A percentile compares a stretch with the other conserved stretches of the same genome.
phyloP scores from a whole-genome alignment of 140 eudicot species.

The Stevia rebaudiana region DNA sequence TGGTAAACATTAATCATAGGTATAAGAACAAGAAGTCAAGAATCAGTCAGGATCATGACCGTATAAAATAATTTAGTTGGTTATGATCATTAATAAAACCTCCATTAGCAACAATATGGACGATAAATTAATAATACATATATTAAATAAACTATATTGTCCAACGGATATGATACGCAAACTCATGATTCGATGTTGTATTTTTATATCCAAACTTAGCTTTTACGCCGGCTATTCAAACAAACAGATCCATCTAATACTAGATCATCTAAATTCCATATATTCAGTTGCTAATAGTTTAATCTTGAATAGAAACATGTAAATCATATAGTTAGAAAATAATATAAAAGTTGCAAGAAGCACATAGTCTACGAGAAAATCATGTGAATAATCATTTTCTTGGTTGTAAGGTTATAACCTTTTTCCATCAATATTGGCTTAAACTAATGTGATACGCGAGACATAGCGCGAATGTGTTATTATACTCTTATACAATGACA shows the following conservation, averaged over 20 bases:
- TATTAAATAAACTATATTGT: not conserved
- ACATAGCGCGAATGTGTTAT: too few relatives aligned
- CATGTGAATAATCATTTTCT: too few relatives aligned
- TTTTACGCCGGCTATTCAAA: conserved; percentile 8
- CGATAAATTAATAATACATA: not conserved
- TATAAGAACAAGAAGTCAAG: not conserved
- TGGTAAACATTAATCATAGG: not conserved
- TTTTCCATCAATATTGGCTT: too few relatives aligned
- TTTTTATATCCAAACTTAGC: not conserved
- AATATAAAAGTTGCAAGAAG: too few relatives aligned
- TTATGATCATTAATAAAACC: not conserved
- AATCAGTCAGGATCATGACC: not conserved
- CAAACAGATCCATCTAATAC: not conserved
- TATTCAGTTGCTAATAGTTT: too few relatives aligned
- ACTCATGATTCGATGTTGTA: not conserved
- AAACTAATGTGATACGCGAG: too few relatives aligned
- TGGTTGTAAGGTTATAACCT: too few relatives aligned
- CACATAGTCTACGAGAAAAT: too few relatives aligned
- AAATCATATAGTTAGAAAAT: too few relatives aligned
- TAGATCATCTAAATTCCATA: too few relatives aligned
- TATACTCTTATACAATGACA: too few relatives aligned
- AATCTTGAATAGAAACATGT: too few relatives aligned
- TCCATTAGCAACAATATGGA: not conserved
- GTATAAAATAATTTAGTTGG: not conserved
- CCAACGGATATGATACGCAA: conserved; percentile 2